A percentile compares a stretch with the other conserved stretches of the same genome.
Evolutionary conservation across 1,284 basidiomycete species (phyloP).

Genomic region (Moesziomyces antarcticus): DNA sequence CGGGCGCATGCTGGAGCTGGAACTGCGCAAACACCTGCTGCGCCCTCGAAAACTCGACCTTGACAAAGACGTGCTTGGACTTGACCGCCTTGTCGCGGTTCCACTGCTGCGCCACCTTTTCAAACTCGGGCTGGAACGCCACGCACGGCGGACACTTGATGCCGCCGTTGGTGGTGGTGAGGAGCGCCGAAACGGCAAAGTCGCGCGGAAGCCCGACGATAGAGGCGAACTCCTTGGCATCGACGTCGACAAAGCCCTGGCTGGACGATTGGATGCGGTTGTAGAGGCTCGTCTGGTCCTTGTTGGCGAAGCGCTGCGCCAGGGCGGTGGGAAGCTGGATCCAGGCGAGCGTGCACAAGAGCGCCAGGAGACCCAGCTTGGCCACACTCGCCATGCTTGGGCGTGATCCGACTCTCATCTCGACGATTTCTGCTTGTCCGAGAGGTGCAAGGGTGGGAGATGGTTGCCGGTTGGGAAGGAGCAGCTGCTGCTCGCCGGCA

Average conservation of each 20-base stretch:
- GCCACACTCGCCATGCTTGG: slow-evolving; percentile 4
- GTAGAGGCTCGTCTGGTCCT: slow-evolving; percentile 25
- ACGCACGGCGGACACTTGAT: slow-evolving; percentile 57
- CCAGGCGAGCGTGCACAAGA: slow-evolving; percentile 23
- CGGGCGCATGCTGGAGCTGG: slow-evolving; percentile 55
- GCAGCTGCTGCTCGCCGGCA: not conserved
- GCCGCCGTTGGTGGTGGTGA: slow-evolving; percentile 45
- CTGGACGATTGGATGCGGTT: slow-evolving; percentile 25
- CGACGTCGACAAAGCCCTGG: slow-evolving; percentile 37
- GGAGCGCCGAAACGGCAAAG: slow-evolving; percentile 49
- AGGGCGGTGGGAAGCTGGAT: slow-evolving; percentile 6
- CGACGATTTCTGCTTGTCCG: too few relatives aligned
- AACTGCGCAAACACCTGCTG: slow-evolving; percentile 53
- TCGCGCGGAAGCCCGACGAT: slow-evolving; percentile 27
- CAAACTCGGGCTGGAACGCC: slow-evolving; percentile 56
- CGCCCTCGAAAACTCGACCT: slow-evolving; percentile 51
- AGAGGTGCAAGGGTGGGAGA: not conserved
- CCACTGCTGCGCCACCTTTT: slow-evolving; percentile 49
- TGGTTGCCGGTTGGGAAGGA: not conserved
- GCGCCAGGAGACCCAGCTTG: slow-evolving; percentile 12
- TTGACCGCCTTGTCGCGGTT: slow-evolving; percentile 33
- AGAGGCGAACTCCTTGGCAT: slow-evolving; percentile 20
- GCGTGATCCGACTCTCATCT: slow-evolving; percentile 6
- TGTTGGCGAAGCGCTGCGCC: slow-evolving; percentile 13
- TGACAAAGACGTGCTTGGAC: slow-evolving; percentile 49